Evolutionary conservation across 1,284 basidiomycete species (phyloP).

Genomic region (Sanghuangporus sanghuang): DNA sequence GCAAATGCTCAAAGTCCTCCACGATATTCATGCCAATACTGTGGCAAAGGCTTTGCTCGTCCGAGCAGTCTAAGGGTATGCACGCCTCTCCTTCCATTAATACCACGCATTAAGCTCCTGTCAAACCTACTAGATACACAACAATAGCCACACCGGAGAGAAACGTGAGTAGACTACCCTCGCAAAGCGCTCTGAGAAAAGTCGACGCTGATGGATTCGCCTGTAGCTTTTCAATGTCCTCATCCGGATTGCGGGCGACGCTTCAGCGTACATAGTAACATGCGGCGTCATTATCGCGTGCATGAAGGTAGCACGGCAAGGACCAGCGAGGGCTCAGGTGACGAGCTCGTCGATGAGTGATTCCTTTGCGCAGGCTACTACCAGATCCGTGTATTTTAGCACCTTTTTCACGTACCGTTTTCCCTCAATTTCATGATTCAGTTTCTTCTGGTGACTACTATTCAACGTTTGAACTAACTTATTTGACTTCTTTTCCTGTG

Average conservation of each 20-base stretch:
- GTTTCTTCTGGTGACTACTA: neutral
- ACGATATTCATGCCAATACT: slow-evolving; percentile 74
- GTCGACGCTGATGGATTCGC: slow-evolving; percentile 10
- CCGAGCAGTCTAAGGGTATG: slow-evolving; percentile 76
- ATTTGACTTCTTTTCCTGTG: neutral
- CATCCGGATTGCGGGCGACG: slow-evolving; percentile 70
- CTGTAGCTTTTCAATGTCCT: slow-evolving; percentile 68
- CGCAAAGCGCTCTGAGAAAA: slow-evolving; percentile 3
- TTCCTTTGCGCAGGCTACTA: neutral
- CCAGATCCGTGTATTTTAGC: neutral
- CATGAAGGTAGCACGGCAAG: slow-evolving; percentile 42
- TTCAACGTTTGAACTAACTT: neutral
- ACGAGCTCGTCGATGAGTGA: slow-evolving; percentile 36
- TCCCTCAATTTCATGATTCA: neutral
- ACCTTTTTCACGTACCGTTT: neutral
- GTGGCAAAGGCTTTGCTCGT: slow-evolving; percentile 74
- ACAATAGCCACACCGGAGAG: slow-evolving; percentile 81
- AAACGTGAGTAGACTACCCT: slow-evolving; percentile 54
- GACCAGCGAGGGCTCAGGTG: slow-evolving; percentile 37
- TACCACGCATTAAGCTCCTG: slow-evolving; percentile 10
- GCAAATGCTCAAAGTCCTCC: slow-evolving; percentile 27
- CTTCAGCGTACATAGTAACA: slow-evolving; percentile 84
- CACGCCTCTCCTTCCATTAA: slow-evolving; percentile 15
- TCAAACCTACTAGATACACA: slow-evolving; percentile 55
- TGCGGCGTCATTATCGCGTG: slow-evolving; percentile 76